phyloP scores from a whole-genome alignment of 208 protist species.

The Crithidia mellificae region DNA sequence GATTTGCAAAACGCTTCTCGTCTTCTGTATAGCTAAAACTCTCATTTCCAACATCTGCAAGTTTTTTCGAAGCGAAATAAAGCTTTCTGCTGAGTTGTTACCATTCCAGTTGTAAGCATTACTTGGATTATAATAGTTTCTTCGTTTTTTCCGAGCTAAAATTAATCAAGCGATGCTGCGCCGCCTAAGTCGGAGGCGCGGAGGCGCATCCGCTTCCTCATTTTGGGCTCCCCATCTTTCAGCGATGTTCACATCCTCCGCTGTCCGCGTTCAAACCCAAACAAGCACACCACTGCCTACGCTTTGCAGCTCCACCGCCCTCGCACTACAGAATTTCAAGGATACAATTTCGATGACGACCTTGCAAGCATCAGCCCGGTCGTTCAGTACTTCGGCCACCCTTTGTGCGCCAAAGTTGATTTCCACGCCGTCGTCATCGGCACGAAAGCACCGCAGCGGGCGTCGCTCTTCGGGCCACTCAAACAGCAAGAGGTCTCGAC shows the following conservation, averaged over 20 bases:
- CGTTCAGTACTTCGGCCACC: neutral
- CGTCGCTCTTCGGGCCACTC: neutral
- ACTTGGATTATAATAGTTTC: no score
- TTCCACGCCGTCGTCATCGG: neutral
- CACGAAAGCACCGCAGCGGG: neutral
- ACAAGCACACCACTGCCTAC: neutral
- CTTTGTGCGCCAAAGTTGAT: neutral
- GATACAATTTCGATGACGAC: neutral
- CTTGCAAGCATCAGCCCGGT: neutral
- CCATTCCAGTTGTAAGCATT: no score
- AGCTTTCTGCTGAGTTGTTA: no score
- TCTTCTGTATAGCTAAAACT: no score
- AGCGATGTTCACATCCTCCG: neutral
- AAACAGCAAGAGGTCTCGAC: neutral
- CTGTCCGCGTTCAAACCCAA: neutral
- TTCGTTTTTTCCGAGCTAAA: no score
- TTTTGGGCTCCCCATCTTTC: neutral
- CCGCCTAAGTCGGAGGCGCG: neutral
- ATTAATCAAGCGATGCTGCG: neutral
- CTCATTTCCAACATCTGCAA: no score
- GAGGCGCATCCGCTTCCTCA: neutral
- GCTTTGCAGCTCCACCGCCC: neutral
- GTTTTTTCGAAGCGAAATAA: no score
- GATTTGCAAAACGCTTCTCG: no score
- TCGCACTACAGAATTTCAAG: neutral